These are phyloP conservation scores for Lactifluus echinatus DNA, from an alignment of 768 basidiomycete species.

Conservation along the genomic window DNA sequence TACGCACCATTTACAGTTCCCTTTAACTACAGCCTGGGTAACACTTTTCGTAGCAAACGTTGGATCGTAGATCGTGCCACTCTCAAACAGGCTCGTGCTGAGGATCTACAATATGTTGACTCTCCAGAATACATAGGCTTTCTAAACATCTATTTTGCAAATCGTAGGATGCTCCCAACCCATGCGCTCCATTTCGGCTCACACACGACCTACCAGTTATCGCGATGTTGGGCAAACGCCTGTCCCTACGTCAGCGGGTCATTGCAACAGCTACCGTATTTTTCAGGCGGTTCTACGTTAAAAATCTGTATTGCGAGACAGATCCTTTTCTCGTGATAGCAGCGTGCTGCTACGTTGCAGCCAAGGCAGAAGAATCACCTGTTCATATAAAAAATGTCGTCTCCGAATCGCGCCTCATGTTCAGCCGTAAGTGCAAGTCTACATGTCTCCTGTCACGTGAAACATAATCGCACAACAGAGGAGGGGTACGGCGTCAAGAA, in stretches of 20 bases:
- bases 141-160: constrained; percentile 82
- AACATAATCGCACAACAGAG: constrained; percentile 27
- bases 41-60: constrained; percentile 54
- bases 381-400: constrained; percentile 91
- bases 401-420: constrained; percentile 68
- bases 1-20: constrained; percentile 25
- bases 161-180: constrained; percentile 38
- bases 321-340: constrained; percentile 90
- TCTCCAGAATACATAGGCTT: constrained; percentile 72
- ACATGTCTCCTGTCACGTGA: no score
- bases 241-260: constrained; percentile 77
- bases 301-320: constrained; percentile 92
- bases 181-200: not conserved
- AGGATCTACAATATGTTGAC: constrained; percentile 74
- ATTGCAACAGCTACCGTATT: constrained; percentile 93
- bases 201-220: constrained; percentile 48
- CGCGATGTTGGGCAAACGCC: constrained; percentile 76
- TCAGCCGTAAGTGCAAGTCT: constrained; percentile 45
- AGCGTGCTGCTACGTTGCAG: constrained; percentile 91
- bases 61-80: constrained; percentile 85
- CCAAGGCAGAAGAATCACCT: constrained; percentile 95
- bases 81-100: constrained; percentile 59
- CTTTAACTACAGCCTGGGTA: not conserved
- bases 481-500: constrained; percentile 64
- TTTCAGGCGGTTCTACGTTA: constrained; percentile 94